Base-by-base conservation (phyloP, 1,284 basidiomycete genomes). In the Fomitopsis palustris region DNA sequence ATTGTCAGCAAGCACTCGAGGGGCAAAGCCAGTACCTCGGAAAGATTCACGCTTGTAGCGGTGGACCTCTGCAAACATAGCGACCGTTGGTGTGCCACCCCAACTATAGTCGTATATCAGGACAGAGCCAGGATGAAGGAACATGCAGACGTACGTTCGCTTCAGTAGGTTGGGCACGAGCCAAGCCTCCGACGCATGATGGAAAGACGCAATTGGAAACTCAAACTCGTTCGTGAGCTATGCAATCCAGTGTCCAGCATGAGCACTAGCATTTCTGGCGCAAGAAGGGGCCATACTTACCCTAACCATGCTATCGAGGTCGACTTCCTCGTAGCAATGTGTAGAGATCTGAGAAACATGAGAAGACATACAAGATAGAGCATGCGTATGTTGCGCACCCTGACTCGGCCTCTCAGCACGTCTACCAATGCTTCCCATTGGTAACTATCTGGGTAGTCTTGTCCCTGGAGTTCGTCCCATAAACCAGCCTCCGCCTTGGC, bases 341-440 rank as follows among this genome's bases (percentile, higher is more conserved):
- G 83, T 84, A 65, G 93, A 88, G 60, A 95, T 80, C 83, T 92
- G 57, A 25, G n/a, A 51, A 12, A 16, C 21, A 49, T 53, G 17
- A 35, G 43, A 21, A n/a, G 4, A 29, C 25, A 17, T 27, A 4
- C 27, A 3, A 9, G n/a, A 23, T 12, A 52, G 8, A 10, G 5
- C 31, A 16, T 19, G 10, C 6, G 9, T 17, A 31, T 17, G 19
- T 25, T 7, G 25, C 62, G 31, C 61, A 84, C 87, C 78, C 90
- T 91, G 62, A 92, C 90, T 23, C 81, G 79, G 9, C 87, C 92
- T 51, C 95, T 79, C 25, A 97, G 79, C 6, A 95, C 91, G 64
- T 96, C 95, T 5, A 95, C 90, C 9, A 96, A 77, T 12, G 87
- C 87, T 69, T 96, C 95, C 84, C 89, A 92, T 68, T 93, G 82